These are phyloP conservation scores for Aspergillus sp. DNA, from an alignment of 2,329 filamentous ascomycete genomes.

Conservation along the genomic window DNA sequence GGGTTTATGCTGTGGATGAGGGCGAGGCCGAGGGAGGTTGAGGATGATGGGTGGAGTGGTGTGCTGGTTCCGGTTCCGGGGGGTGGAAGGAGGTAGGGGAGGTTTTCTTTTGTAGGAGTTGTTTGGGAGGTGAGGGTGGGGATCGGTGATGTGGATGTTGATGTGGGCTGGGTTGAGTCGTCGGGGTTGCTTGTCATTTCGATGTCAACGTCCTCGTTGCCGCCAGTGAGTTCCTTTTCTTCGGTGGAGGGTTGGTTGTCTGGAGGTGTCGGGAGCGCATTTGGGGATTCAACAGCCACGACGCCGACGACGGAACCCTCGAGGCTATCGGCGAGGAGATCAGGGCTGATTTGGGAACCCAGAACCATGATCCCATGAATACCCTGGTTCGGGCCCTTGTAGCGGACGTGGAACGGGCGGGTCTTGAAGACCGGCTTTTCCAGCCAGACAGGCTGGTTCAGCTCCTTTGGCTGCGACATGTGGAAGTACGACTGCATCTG, in stretches of 20 bases:
- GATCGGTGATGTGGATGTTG: conserved; percentile 12
- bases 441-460: conserved; percentile 48
- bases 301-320: conserved; percentile 61
- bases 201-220: conserved; percentile 3
- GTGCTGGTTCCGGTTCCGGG: conserved; percentile 44
- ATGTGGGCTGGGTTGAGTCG: conserved; percentile 8
- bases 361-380: conserved; percentile 58
- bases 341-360: conserved; percentile 53
- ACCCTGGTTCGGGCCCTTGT: conserved; percentile 49
- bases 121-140: conserved; percentile 31
- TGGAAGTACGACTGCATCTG: conserved; percentile 68
- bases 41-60: conserved; percentile 53
- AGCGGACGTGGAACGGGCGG: conserved; percentile 56
- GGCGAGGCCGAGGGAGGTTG: conserved; percentile 56
- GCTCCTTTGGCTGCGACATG: conserved; percentile 34
- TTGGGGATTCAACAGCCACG: conserved; percentile 51
- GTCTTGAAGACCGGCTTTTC: conserved; percentile 50
- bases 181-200: conserved; percentile 29
- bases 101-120: conserved; percentile 47
- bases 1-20: conserved; percentile 49
- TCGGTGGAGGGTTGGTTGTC: background rate
- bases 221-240: background rate
- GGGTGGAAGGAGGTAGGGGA: conserved; percentile 56
- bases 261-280: conserved; percentile 29
- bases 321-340: conserved; percentile 55